Evolutionary conservation across 306 rosid genomes (phyloP), one percentile per base, ranked within the genome.

Genomic region (Betula pendula): DNA sequence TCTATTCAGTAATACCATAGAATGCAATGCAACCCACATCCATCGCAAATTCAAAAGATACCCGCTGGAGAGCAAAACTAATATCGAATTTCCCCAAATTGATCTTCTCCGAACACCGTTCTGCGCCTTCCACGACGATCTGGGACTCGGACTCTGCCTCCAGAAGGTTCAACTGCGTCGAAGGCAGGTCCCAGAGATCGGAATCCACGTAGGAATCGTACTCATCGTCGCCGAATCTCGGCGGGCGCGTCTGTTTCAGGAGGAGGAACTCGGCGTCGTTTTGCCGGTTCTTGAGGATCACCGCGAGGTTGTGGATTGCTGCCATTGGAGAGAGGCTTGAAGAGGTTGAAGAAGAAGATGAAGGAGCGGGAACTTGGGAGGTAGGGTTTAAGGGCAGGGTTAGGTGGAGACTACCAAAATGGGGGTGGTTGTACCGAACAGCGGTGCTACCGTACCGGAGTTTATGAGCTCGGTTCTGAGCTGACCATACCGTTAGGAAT

Each of bases 131-230:
- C 15, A 91, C 70, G 12, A 62, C 70, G 53, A 75, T 15, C 29
- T 43, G 71, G 14, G 88, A 71, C 22, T 79, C 81, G 2, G 82
- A 81, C 2, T 66, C 74, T n/a, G 68, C 77, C 66, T 67, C 81
- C 20, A 78, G 67, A 71, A 73, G 84, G 27, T 89, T 87, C 81
- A 93, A 67, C 42, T 74, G 82, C 40, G 80, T 80, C 2, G 88
- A 81, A 24, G 98, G 98, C 70, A 93, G 86, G 89, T 93, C 98
- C 96, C 96, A 93, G 67, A 93, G 91, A 68, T 93, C 96, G 25
- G 98, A 93, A 77, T 93, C 98, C 35, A 84, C 76, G 85, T 71
- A 85, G 76, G 98, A 93, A 50, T 93, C 96, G 90, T 93, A 93
- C 75, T 93, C 96, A 2, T 80, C 82, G 45, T 89, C 84, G 59